phyloP scores from a whole-genome alignment of 2,329 filamentous ascomycete genomes.

The Venturiaceae sp. region DNA sequence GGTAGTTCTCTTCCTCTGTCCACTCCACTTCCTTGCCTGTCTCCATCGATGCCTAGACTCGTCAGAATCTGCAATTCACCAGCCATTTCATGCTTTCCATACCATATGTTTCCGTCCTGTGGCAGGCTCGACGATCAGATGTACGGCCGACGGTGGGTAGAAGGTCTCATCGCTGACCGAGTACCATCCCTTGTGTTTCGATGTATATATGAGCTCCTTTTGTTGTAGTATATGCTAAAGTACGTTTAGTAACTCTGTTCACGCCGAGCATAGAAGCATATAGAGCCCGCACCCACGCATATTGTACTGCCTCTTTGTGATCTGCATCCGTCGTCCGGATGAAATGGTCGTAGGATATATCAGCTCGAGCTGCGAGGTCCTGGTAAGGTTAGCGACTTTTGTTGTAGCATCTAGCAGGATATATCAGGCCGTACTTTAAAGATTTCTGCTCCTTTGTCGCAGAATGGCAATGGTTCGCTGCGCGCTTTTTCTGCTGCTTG shows the following conservation, averaged over 20 bases:
- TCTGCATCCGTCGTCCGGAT: conserved; percentile 81
- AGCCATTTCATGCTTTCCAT: conserved; percentile 11
- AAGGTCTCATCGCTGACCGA: conserved; percentile 95
- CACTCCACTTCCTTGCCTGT: conserved; percentile 91
- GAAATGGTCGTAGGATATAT: conserved; percentile 74
- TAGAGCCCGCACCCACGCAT: conserved; percentile 60
- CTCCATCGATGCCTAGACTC: conserved; percentile 55
- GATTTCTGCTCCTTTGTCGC: conserved; percentile 70
- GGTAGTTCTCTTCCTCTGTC: conserved; percentile 88
- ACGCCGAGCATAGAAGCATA: background rate
- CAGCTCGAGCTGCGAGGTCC: conserved; percentile 58
- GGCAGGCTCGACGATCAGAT: conserved; percentile 63
- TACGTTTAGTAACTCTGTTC: conserved; percentile 6
- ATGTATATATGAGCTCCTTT: conserved; percentile 69
- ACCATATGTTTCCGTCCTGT: conserved; percentile 78
- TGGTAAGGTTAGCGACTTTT: conserved; percentile 18
- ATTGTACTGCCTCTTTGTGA: conserved; percentile 75
- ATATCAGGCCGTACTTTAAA: conserved; percentile 47
- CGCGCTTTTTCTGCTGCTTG: conserved; percentile 66
- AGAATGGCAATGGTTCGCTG: conserved; percentile 71
- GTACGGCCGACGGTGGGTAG: conserved; percentile 69
- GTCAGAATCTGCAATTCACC: background rate
- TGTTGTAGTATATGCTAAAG: conserved; percentile 57
- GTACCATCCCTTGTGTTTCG: conserved; percentile 91
- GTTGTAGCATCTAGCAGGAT: background rate